phyloP scores from a whole-genome alignment of 768 basidiomycete genomes.

The Paxillus rubicundulus region DNA sequence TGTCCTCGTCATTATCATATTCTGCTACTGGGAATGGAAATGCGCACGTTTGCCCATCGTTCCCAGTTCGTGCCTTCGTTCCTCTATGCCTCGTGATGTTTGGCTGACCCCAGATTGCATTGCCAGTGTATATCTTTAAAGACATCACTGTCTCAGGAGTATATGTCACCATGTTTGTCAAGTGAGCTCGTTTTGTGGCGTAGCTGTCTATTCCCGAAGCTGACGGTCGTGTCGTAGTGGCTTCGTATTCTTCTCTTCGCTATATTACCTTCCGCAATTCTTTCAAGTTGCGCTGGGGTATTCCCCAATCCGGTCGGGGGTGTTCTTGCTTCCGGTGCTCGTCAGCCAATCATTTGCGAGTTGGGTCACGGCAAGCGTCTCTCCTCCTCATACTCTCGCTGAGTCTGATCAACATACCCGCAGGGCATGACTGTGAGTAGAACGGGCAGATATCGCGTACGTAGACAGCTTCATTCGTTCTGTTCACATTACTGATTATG shows the following conservation, averaged over 20 bases:
- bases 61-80: slow-evolving; percentile 46
- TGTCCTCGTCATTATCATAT: slow-evolving; percentile 49
- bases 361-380: slow-evolving; percentile 43
- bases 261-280: slow-evolving; percentile 74
- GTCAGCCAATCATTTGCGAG: slow-evolving; percentile 60
- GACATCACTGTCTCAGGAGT: slow-evolving; percentile 64
- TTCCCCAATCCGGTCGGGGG: slow-evolving; percentile 58
- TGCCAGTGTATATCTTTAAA: slow-evolving; percentile 70
- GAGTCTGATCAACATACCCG: neutral
- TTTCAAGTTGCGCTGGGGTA: slow-evolving; percentile 72
- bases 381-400: neutral
- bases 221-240: slow-evolving; percentile 36
- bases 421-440: slow-evolving; percentile 61
- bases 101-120: neutral
- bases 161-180: slow-evolving; percentile 68
- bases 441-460: slow-evolving; percentile 61
- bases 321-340: slow-evolving; percentile 69
- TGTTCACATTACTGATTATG: neutral
- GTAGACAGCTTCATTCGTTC: slow-evolving; percentile 1
- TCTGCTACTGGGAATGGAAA: slow-evolving; percentile 74
- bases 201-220: neutral
- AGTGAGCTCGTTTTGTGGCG: slow-evolving; percentile 34
- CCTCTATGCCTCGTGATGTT: neutral
- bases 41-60: slow-evolving; percentile 68
- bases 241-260: slow-evolving; percentile 58